Percentiles rank a stretch among this genome's conserved stretches.
Conservation (phyloP, 306 rosid species). For the Benincasa hispida region DNA sequence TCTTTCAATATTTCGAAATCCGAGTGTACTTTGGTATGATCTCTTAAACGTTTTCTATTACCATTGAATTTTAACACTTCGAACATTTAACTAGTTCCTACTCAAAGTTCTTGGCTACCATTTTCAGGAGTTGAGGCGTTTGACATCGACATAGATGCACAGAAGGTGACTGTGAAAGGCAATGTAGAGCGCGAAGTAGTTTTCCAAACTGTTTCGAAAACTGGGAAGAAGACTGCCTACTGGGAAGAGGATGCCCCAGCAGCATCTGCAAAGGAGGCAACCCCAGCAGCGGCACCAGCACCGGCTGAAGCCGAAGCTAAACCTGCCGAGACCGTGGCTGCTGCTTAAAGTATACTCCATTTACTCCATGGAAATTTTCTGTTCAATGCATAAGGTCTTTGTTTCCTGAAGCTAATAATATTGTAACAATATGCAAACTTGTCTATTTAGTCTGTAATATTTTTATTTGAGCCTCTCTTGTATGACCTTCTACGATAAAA, state of each 20-base stretch:
- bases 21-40: not conserved
- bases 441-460: conserved; percentile 9
- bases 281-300: conserved; percentile 2
- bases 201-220: conserved; percentile 65
- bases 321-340: conserved; percentile 27
- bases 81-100: not conserved
- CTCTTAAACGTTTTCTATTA: not conserved
- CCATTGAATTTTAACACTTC: not conserved
- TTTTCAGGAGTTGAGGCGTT: conserved; percentile 74
- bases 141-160: conserved; percentile 75
- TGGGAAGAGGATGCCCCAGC: conserved; percentile 45
- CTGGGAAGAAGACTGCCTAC: conserved; percentile 77
- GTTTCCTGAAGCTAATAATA: not conserved
- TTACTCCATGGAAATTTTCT: not conserved
- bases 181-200: conserved; percentile 52
- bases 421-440: not conserved
- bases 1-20: not conserved
- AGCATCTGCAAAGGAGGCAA: conserved; percentile 4
- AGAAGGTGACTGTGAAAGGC: conserved; percentile 92
- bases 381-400: conserved; percentile 3
- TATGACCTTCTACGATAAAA: conserved; percentile 12
- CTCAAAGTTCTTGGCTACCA: not conserved
- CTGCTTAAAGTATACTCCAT: conserved; percentile 19
- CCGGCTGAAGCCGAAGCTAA: not conserved
- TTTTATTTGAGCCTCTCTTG: conserved; percentile 2